A percentile compares a stretch with the other conserved stretches of the same genome.
These are phyloP conservation scores for Didymella pinodella DNA, from an alignment of 2,329 filamentous ascomycete genomes.

Conservation along the genomic window DNA sequence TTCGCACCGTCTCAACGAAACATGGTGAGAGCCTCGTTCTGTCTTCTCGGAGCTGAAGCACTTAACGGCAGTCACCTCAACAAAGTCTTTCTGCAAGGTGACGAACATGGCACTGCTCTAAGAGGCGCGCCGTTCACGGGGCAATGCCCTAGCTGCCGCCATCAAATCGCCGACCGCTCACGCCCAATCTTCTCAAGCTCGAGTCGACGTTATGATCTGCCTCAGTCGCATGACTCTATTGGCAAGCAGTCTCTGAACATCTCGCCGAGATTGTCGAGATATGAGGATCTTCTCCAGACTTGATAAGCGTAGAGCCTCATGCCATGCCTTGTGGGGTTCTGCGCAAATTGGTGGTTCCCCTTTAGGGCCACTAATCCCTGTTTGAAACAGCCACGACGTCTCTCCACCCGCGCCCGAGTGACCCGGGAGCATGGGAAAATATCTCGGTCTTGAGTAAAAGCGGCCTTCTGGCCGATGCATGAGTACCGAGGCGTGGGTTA, in stretches of 20 bases:
- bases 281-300: conserved; percentile 18
- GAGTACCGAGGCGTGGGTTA: conserved; percentile 27
- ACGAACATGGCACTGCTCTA: conserved; percentile 9
- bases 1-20: not conserved
- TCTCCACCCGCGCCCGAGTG: conserved; percentile 5
- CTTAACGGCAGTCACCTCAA: conserved; percentile 6
- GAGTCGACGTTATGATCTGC: not conserved
- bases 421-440: conserved; percentile 26
- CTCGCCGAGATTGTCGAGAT: conserved; percentile 1
- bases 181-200: conserved; percentile 2
- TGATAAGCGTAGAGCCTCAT: conserved; percentile 6
- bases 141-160: conserved; percentile 19
- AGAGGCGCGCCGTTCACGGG: conserved; percentile 16
- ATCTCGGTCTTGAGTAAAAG: conserved; percentile 20
- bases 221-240: not conserved
- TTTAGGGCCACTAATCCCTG: conserved; percentile 6
- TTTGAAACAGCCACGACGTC: conserved; percentile 19
- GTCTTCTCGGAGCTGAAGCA: not conserved
- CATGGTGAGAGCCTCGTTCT: not conserved
- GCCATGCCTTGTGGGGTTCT: conserved; percentile 8
- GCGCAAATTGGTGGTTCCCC: conserved; percentile 5
- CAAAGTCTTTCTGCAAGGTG: conserved; percentile 8
- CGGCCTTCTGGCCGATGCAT: conserved; percentile 25
- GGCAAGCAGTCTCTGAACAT: not conserved
- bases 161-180: conserved; percentile 15